phyloP scores from a whole-genome alignment of 257 asterid species.

The Solanum ossicruentum region DNA sequence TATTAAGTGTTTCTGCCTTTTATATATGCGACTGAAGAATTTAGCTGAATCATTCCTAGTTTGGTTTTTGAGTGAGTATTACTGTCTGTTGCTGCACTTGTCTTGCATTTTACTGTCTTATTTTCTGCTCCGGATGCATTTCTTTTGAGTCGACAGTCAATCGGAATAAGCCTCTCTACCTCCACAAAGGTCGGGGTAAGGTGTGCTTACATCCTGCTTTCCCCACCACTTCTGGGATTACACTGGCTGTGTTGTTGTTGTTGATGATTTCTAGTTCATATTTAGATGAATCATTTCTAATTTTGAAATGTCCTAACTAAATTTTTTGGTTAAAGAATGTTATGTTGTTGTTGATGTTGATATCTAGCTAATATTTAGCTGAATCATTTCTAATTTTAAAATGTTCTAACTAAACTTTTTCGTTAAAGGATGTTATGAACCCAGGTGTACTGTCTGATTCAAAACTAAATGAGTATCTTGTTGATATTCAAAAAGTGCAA shows the following conservation, averaged over 20 bases:
- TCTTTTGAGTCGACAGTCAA: no score
- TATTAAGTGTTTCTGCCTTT: constrained; percentile 9
- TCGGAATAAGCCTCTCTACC: no score
- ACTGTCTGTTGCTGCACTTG: not conserved
- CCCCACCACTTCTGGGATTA: no score
- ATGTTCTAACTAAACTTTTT: not conserved
- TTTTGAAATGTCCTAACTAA: not conserved
- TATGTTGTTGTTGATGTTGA: not conserved
- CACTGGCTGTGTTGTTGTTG: no score
- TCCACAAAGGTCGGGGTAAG: not conserved
- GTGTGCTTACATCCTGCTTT: no score
- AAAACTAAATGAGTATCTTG: not conserved
- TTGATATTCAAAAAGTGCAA: not conserved
- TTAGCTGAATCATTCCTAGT: not conserved
- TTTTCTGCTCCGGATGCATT: not conserved
- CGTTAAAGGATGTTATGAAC: not conserved
- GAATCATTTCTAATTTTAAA: not conserved
- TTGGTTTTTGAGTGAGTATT: not conserved
- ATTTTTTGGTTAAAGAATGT: not conserved
- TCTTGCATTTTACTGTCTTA: not conserved
- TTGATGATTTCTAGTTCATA: not conserved
- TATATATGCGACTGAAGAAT: not conserved
- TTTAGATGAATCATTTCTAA: not conserved
- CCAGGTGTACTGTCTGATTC: not conserved
- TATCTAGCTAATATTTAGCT: not conserved